Evolutionary conservation across 176 grass and related monocot species (phyloP).

Genomic region (Panicum miliaceum): DNA sequence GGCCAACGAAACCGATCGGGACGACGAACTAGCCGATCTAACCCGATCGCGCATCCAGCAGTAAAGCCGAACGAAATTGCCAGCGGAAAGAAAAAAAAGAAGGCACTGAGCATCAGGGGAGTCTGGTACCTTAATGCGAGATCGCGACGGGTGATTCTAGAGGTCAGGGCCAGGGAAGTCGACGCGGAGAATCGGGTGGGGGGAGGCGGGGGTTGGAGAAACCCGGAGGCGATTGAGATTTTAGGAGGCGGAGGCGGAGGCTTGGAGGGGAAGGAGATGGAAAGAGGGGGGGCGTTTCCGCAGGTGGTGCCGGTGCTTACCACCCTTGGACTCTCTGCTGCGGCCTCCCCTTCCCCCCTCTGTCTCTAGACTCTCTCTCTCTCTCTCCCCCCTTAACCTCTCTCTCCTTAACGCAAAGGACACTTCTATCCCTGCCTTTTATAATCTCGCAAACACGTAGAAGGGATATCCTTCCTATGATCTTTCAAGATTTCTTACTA

Average conservation of each 20-base stretch:
- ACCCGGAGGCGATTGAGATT: slow-evolving; percentile 2
- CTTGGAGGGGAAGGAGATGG: slow-evolving; percentile 30
- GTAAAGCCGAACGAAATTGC: slow-evolving; percentile 24
- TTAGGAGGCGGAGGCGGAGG: background rate
- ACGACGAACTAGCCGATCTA: background rate
- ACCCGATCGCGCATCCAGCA: slow-evolving; percentile 25
- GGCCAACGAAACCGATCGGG: slow-evolving; percentile 1
- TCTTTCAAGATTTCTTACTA: background rate
- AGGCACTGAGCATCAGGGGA: background rate
- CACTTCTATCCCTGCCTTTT: background rate
- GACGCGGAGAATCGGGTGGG: background rate
- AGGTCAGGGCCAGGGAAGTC: background rate
- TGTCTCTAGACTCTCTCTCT: background rate
- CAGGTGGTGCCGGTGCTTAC: slow-evolving; percentile 16
- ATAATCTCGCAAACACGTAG: too few species aligned
- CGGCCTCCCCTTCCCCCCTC: background rate
- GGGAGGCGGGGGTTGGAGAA: background rate
- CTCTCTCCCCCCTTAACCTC: slow-evolving; percentile 27
- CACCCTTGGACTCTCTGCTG: slow-evolving; percentile 30
- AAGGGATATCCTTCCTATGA: background rate
- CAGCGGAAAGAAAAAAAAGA: background rate
- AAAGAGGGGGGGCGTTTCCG: slow-evolving; percentile 44
- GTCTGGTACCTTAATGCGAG: slow-evolving; percentile 8
- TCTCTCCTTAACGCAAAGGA: too few species aligned
- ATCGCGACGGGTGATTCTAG: background rate